Conservation (phyloP, 805 yeast species). For the Spathaspora girioi region DNA sequence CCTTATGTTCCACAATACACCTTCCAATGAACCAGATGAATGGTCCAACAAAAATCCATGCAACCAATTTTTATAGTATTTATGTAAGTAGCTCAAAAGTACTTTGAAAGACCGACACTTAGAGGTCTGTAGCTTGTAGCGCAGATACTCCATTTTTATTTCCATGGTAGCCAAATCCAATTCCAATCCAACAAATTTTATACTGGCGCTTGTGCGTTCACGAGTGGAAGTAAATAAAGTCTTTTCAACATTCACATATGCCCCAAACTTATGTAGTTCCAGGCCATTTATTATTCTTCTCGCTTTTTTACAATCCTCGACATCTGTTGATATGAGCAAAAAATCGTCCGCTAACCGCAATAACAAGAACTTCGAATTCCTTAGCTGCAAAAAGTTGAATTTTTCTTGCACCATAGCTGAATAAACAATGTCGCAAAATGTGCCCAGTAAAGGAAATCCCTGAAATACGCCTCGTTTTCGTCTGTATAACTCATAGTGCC, state of each 20-base stretch:
- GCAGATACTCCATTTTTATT: slow-evolving; percentile 11
- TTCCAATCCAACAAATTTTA: slow-evolving; percentile 29
- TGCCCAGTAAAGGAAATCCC: slow-evolving; percentile 74
- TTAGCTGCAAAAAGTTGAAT: slow-evolving; percentile 14
- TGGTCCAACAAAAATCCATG: not conserved
- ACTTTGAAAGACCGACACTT: slow-evolving; percentile 4
- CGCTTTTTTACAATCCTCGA: slow-evolving; percentile 16
- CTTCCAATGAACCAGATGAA: not conserved
- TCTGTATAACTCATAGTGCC: slow-evolving; percentile 25
- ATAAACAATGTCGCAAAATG: slow-evolving; percentile 71
- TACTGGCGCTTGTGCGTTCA: not conserved
- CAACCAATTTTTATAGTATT: not conserved
- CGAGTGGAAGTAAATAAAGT: slow-evolving; percentile 14
- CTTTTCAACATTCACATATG: slow-evolving; percentile 30
- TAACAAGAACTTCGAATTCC: slow-evolving; percentile 20
- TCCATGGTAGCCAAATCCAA: slow-evolving; percentile 20
- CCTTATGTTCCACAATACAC: not conserved
- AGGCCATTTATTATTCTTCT: slow-evolving; percentile 15
- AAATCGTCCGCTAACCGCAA: slow-evolving; percentile 84
- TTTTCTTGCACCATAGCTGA: slow-evolving; percentile 51
- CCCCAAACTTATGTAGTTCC: slow-evolving; percentile 28
- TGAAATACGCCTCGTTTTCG: slow-evolving; percentile 76
- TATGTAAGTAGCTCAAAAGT: not conserved
- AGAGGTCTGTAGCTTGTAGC: not conserved
- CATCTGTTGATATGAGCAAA: slow-evolving; percentile 54